Base-by-base conservation (phyloP, 2,329 filamentous ascomycete genomes). In the Cladosporium sp. region DNA sequence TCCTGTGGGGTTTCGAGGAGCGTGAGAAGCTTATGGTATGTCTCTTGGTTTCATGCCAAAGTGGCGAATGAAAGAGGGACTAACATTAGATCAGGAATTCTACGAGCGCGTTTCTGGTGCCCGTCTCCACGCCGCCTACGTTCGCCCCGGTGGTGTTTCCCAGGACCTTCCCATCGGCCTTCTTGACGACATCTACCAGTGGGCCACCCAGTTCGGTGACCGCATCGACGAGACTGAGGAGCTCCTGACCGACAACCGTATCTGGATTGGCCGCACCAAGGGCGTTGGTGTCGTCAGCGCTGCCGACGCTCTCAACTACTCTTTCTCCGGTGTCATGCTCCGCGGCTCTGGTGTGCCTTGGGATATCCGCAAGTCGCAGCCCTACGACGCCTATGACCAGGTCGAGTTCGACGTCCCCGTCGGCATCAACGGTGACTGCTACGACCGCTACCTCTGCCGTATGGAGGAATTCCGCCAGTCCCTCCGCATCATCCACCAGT, bases 391-490 rank as follows among this genome's bases (percentile, higher is more conserved):
- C 55, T 98, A 98, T 70, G 93, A 91, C 74, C 81, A 95, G 75
- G 93, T 98, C 55, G 95, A 98, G 64, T 98, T 98, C 65, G 93
- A 98, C 66, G 89, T 98, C 2, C 93, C 95, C 34, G 93, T 98
- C 37, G 93, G 93, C 65, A 81, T 91, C 63, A 95, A 97, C 69
- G 93, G 93, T 62, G 93, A 98, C 79, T 98, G 93, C 81, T 98
- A 98, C 76, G 93, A 98, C 75, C 87, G 93, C 66, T 98, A 98
- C 70, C 83, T 98, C 58, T 96, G 91, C 83, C 89, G 93, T 66
- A 98, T 98, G 92, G 92, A 97, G 74, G 93, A 98, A 76, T 98
- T 98, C 83, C 84, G 93, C 61, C 95, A 98, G 75, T 95, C 89
- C 19, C 86, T 98, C 57, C 87, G 93, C 66, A 98, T 98, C 73